phyloP scores from a whole-genome alignment of 192 early-diverging fungal species.

The Entomortierella beljakovae region DNA sequence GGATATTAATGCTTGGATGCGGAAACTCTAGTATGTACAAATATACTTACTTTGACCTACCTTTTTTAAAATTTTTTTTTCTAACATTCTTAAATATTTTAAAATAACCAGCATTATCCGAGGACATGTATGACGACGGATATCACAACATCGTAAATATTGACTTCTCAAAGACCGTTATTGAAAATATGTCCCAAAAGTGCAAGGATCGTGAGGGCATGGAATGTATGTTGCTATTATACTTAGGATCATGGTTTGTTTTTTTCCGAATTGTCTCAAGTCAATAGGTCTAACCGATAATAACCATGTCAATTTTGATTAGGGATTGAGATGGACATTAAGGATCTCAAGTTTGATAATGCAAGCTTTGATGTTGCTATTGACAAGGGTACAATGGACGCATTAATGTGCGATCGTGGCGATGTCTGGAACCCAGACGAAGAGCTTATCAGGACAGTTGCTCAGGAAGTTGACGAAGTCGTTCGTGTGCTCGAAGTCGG shows the following conservation, averaged over 20 bases:
- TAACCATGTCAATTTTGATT: background rate
- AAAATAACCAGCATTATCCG: constrained; percentile 63
- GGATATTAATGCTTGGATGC: constrained; percentile 88
- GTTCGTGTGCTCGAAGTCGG: constrained; percentile 77
- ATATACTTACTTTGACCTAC: background rate
- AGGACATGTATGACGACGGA: constrained; percentile 84
- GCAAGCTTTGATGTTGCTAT: constrained; percentile 79
- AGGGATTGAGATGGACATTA: constrained; percentile 85
- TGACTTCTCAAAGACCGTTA: constrained; percentile 83
- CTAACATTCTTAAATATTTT: background rate
- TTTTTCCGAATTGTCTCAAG: background rate
- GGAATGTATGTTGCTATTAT: constrained; percentile 56
- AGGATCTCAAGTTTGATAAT: constrained; percentile 70
- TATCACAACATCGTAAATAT: constrained; percentile 81
- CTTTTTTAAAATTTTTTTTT: background rate
- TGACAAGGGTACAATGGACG: constrained; percentile 94
- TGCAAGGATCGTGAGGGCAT: constrained; percentile 63
- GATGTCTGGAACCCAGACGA: constrained; percentile 89
- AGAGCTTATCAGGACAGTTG: constrained; percentile 74
- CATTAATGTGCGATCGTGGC: constrained; percentile 86
- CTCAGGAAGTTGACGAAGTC: constrained; percentile 81
- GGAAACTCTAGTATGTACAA: constrained; percentile 76
- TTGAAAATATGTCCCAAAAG: constrained; percentile 77
- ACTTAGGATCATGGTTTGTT: no score
- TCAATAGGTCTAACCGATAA: no score